phyloP scores from a whole-genome alignment of 768 basidiomycete species.

The Gymnopilus junonius region DNA sequence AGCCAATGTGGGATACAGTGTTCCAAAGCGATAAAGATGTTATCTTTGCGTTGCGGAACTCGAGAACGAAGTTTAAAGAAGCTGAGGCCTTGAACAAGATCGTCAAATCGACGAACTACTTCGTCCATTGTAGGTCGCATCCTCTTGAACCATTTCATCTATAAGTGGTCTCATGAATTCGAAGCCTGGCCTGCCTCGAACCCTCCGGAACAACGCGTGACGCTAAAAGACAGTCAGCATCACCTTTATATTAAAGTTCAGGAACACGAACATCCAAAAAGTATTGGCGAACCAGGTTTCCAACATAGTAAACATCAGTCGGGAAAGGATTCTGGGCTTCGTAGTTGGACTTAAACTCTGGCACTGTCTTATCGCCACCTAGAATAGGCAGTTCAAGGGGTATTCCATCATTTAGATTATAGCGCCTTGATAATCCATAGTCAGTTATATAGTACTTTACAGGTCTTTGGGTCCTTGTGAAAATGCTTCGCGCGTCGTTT shows the following conservation, averaged over 20 bases:
- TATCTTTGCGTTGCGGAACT: neutral
- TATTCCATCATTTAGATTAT: slow-evolving; percentile 21
- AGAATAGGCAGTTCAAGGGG: slow-evolving; percentile 31
- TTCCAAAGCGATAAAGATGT: slow-evolving; percentile 1
- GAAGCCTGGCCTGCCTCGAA: slow-evolving; percentile 38
- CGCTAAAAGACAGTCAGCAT: too few species aligned
- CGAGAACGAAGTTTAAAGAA: slow-evolving; percentile 13
- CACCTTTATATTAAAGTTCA: too few species aligned
- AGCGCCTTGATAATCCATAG: slow-evolving; percentile 38
- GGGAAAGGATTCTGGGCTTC: slow-evolving; percentile 40
- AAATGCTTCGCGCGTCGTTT: slow-evolving; percentile 15
- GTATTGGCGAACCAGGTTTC: slow-evolving; percentile 35
- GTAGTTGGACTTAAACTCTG: slow-evolving; percentile 27
- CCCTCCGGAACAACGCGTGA: slow-evolving; percentile 6
- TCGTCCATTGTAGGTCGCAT: slow-evolving; percentile 41
- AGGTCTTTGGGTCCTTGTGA: slow-evolving; percentile 30
- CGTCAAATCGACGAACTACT: slow-evolving; percentile 33
- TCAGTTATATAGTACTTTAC: slow-evolving; percentile 42
- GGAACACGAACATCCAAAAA: slow-evolving; percentile 33
- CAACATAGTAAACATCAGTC: slow-evolving; percentile 47
- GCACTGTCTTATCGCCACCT: slow-evolving; percentile 47
- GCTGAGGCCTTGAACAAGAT: slow-evolving; percentile 1
- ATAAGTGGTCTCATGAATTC: slow-evolving; percentile 35
- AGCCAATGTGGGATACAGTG: slow-evolving; percentile 6
- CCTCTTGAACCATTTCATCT: slow-evolving; percentile 37